Evolutionary conservation across 768 basidiomycete species (phyloP).

Genomic region (Naganishia friedmannii): DNA sequence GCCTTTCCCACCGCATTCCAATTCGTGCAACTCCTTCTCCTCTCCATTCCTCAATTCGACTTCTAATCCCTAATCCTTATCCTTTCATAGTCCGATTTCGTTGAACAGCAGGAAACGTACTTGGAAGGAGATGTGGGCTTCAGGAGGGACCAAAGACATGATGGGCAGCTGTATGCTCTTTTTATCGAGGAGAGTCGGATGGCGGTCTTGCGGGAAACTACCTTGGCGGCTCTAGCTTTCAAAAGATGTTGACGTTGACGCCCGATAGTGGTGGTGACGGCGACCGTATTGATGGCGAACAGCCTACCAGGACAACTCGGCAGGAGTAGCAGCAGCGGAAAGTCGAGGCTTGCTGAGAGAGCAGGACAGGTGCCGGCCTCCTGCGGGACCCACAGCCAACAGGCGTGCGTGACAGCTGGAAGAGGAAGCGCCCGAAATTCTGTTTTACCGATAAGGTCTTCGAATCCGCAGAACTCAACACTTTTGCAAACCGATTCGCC

Average conservation of each 20-base stretch:
- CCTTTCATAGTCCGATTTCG: neutral
- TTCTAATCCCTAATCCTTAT: neutral
- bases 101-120: conserved; percentile 53
- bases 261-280: conserved; percentile 1
- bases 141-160: conserved; percentile 98
- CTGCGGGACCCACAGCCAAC: neutral
- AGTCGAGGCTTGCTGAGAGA: neutral
- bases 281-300: conserved; percentile 10
- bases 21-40: neutral
- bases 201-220: conserved; percentile 22
- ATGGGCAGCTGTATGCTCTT: conserved; percentile 41
- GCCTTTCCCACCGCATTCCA: neutral
- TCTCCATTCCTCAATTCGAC: neutral
- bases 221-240: conserved; percentile 23
- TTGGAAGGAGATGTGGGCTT: conserved; percentile 93
- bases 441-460: neutral
- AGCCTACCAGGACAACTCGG: neutral
- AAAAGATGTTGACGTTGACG: neutral
- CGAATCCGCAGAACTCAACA: no score
- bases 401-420: neutral
- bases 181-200: conserved; percentile 25
- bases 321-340: conserved; percentile 1
- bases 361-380: neutral
- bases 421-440: neutral
- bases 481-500: no score